phyloP scores from a whole-genome alignment of 2,329 filamentous ascomycete species.

The Ophiostoma tasmaniense region DNA sequence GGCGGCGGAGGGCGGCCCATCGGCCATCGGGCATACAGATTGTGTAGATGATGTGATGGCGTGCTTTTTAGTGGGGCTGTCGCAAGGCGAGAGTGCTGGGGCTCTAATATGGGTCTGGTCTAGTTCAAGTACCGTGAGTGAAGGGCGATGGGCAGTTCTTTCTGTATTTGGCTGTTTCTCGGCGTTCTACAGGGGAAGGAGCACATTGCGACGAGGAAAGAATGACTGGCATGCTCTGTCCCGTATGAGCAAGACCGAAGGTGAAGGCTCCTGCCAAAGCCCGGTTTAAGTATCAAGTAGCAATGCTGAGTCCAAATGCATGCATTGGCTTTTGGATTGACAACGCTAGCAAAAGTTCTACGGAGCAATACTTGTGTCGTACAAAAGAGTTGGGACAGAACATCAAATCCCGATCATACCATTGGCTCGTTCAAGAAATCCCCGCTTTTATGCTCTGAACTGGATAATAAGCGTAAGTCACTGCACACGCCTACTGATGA shows the following conservation, averaged over 20 bases:
- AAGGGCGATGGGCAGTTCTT: not conserved
- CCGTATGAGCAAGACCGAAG: not conserved
- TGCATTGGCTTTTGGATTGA: not conserved
- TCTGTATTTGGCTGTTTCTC: not conserved
- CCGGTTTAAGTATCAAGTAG: not conserved
- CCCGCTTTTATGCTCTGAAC: not conserved
- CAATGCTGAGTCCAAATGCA: not conserved
- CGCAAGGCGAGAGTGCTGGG: slow-evolving; percentile 11
- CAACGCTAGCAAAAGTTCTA: not conserved
- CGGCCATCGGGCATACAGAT: slow-evolving; percentile 16
- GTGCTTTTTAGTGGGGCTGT: slow-evolving; percentile 27
- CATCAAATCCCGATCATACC: slow-evolving; percentile 11
- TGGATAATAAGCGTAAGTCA: not conserved
- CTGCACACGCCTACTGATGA: not conserved
- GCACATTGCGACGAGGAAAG: not conserved
- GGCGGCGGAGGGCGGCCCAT: slow-evolving; percentile 10
- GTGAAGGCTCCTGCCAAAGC: not conserved
- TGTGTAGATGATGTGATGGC: slow-evolving; percentile 30
- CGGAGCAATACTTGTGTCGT: not conserved
- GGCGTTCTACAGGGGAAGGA: not conserved
- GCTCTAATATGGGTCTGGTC: not conserved
- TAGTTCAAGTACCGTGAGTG: not conserved
- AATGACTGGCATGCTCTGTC: not conserved
- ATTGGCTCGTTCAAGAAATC: not conserved
- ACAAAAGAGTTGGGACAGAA: not conserved